These are phyloP conservation scores for Musa beccarii DNA, from an alignment of 176 grass and related monocot species.

Conservation along the genomic window DNA sequence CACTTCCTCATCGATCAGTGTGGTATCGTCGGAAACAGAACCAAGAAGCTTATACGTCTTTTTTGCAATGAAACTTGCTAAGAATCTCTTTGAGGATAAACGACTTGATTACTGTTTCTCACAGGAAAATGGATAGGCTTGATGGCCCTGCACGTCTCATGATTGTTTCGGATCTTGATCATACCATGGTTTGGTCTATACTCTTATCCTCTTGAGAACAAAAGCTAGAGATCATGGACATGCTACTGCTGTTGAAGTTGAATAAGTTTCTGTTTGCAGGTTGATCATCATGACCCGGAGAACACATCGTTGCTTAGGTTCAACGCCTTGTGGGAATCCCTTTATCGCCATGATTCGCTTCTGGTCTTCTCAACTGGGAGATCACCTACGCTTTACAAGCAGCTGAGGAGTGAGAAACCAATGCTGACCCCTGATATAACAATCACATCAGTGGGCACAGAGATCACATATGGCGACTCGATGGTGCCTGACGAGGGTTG, in stretches of 20 bases:
- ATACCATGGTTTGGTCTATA: slow-evolving; percentile 64
- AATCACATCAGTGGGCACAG: slow-evolving; percentile 89
- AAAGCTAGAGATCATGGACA: not conserved
- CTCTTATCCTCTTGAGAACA: not conserved
- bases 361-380: slow-evolving; percentile 85
- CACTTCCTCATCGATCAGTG: not conserved
- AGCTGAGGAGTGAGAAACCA: slow-evolving; percentile 68
- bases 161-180: slow-evolving; percentile 94
- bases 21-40: not conserved
- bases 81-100: not conserved
- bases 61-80: not conserved
- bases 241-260: not conserved
- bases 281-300: slow-evolving; percentile 63
- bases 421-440: slow-evolving; percentile 79
- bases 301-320: slow-evolving; percentile 70
- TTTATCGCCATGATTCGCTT: slow-evolving; percentile 60
- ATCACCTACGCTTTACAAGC: slow-evolving; percentile 57
- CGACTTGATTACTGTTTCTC: not conserved
- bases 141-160: slow-evolving; percentile 69
- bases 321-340: slow-evolving; percentile 58
- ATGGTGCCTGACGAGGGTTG: slow-evolving; percentile 79
- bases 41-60: not conserved
- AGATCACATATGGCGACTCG: slow-evolving; percentile 74
- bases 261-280: slow-evolving; percentile 29
- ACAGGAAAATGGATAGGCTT: slow-evolving; percentile 65